phyloP scores from a whole-genome alignment of 148 eudicot species.

The Pouteria glomerata region DNA sequence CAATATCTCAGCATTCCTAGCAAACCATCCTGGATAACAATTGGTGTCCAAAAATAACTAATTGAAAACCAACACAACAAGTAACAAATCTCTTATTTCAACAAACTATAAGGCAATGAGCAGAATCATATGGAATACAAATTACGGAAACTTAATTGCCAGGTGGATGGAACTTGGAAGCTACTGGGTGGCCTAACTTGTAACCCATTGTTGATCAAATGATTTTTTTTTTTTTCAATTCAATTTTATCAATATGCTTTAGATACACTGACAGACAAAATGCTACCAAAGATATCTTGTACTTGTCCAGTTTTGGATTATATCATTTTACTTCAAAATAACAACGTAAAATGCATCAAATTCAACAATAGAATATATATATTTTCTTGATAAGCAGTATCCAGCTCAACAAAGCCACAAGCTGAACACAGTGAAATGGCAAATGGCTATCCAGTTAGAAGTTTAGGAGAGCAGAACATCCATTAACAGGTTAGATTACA shows the following conservation, averaged over 20 bases:
- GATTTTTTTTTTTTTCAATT: background rate
- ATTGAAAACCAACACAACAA: background rate
- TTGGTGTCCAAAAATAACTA: conserved; percentile 1
- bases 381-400: background rate
- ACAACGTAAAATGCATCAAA: background rate
- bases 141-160: too few species aligned
- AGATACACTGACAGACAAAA: background rate
- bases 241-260: background rate
- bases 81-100: background rate
- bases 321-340: background rate
- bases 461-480: background rate
- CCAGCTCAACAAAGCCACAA: background rate
- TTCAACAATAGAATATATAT: too few species aligned
- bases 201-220: background rate
- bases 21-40: conserved; percentile 79
- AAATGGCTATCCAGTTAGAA: background rate
- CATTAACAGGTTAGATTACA: background rate
- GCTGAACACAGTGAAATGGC: conserved; percentile 4
- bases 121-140: too few species aligned
- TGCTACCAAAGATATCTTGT: background rate
- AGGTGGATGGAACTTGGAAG: background rate
- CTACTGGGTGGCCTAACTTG: background rate
- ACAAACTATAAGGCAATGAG: too few species aligned
- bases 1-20: conserved; percentile 65
- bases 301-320: background rate